These are phyloP conservation scores for Neocucurbitaria cava DNA, from an alignment of 2,329 filamentous ascomycete species.

Conservation along the genomic window DNA sequence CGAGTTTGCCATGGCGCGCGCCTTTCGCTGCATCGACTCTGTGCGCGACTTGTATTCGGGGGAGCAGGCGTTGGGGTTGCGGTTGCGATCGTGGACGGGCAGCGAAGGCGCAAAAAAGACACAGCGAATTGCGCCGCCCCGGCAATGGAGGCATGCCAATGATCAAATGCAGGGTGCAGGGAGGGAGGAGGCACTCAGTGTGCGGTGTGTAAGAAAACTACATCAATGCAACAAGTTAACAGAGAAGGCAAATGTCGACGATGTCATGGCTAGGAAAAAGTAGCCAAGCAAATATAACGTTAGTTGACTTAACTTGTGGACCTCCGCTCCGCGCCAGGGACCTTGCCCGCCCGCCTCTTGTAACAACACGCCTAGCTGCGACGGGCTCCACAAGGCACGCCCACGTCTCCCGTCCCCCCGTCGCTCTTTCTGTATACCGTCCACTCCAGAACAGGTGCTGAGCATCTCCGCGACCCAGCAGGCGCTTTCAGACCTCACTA, in stretches of 20 bases:
- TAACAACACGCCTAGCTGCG: slow-evolving; percentile 26
- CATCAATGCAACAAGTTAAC: not conserved
- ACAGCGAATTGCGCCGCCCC: slow-evolving; percentile 41
- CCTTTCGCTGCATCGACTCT: slow-evolving; percentile 1
- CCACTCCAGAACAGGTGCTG: not conserved
- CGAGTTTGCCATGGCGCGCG: not conserved
- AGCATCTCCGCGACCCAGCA: not conserved
- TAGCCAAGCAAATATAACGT: slow-evolving; percentile 23
- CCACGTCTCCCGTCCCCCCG: slow-evolving; percentile 5
- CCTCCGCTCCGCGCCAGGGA: slow-evolving; percentile 18
- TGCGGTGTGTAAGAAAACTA: not conserved
- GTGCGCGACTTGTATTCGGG: slow-evolving; percentile 32
- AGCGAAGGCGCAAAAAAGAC: slow-evolving; percentile 51
- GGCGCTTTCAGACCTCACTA: slow-evolving; percentile 3
- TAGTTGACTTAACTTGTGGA: too few relatives aligned
- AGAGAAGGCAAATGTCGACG: slow-evolving; percentile 8
- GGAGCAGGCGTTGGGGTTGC: slow-evolving; percentile 31
- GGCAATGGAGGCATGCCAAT: slow-evolving; percentile 37
- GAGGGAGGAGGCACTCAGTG: not conserved
- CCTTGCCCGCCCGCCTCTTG: slow-evolving; percentile 12
- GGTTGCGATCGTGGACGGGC: slow-evolving; percentile 25
- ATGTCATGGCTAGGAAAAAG: slow-evolving; percentile 33
- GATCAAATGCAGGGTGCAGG: not conserved
- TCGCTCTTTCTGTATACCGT: not conserved
- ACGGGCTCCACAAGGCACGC: slow-evolving; percentile 24